Base-by-base conservation (phyloP, 176 grass and related monocot species). In the Elymus sibiricus region DNA sequence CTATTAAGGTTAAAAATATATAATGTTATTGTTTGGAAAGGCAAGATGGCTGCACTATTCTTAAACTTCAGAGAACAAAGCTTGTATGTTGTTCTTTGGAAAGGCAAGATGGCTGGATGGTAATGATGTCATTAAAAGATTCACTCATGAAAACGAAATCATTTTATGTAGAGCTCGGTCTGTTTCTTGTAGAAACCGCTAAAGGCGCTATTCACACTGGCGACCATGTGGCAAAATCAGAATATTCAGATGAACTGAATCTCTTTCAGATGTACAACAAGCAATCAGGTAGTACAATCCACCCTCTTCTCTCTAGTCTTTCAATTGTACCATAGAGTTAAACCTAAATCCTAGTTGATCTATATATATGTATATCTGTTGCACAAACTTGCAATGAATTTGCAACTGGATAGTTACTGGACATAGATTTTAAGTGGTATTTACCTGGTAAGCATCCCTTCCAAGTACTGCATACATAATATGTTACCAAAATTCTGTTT, bases 371-470 rank as follows among this genome's bases (percentile, higher is more conserved):
- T n/a, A n/a, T n/a, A 34, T 37, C 35, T 86, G 22, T 39, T 75
- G 26, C 66, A 11, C n/a, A 31, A 84, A 79, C 32, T 85, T 79
- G 72, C 89, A 95, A 93, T 92, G 72, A 84, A 35, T 74, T 11
- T 95, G 76, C 93, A 95, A 89, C 74, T 91, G 58, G 91, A 95
- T 21, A 98, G 89, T 85, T 98, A 43, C 51, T 93, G 59, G 85
- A 90, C 44, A 29, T 93, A 12, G 73, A 91, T 42, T 94, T 97
- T 12, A 63, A 91, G 40, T 94, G 90, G 90, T 79, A 94, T 87
- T 86, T 97, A 85, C 92, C 92, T 82, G 95, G 92, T 95, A 84
- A 25, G 84, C 61, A 51, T 9, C 38, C 22, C 44, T 74, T 22
- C 26, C 38, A 61, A 80, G 71, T 74, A 76, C 31, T 6, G 61